Evolutionary conservation across 2,329 filamentous ascomycete species (phyloP), one percentile per base, ranked within the genome.

Genomic region (Mycosphaerelloides madeirae): DNA sequence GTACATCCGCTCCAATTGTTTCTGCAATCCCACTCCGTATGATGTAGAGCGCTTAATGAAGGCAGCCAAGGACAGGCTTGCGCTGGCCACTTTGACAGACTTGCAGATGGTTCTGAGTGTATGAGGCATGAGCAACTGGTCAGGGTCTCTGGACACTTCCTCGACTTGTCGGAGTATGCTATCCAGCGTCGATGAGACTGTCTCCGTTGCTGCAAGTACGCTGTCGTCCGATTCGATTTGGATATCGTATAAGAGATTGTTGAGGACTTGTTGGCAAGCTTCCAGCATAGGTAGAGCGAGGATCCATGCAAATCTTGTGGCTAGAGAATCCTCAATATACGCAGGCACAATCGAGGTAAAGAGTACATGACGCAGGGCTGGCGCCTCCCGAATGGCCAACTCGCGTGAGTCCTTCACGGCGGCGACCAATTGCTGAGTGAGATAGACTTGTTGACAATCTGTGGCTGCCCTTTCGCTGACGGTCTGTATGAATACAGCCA

Each of bases 401-500:
- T 78, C 75, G 28, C 67, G 64, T 1, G 60, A 64, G 3, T 67
- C 65, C 19, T 62, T 64, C 58, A 80, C 72, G 3, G 77, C 76
- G 1, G 68, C 66, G 31, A 66, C 64, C 3, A 82, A 61, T 53
- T 83, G 79, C 8, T 70, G 65, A 40, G 75, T 67, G 7, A 84
- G 69, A 54, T 80, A 79, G 1, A 52, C 52, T 50, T 81, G 79
- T 49, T 80, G 72, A n/a, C 69, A 67, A 44, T 82, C 79, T 6
- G 76, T 62, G 1, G 76, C 76, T 0, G 79, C 78, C 43, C 78
- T 69, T 57, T 81, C 78, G 11, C 72, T 74, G 5, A 83, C 73
- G 4, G 74, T 75, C 43, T 81, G 77, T 12, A 83, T 60, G 59
- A 81, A 83, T n/a, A 69, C 68, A 6, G 70, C 72, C 28, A 83